These are phyloP conservation scores for Sedum album DNA, from an alignment of 164 flowering plant genomes.

Conservation along the genomic window DNA sequence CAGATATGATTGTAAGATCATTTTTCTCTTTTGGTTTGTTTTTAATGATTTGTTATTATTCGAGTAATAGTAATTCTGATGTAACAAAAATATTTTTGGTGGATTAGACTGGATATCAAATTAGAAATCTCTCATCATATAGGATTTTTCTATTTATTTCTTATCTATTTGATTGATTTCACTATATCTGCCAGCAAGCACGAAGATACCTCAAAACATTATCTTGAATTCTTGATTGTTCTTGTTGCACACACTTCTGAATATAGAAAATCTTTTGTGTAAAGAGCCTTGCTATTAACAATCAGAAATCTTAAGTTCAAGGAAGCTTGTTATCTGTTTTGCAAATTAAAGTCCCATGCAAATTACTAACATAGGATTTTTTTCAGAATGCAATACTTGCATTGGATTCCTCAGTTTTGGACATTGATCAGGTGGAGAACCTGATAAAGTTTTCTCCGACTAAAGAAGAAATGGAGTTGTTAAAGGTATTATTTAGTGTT, in stretches of 20 bases:
- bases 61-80: not conserved
- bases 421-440: conserved; percentile 97
- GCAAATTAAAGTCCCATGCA: not conserved
- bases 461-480: conserved; percentile 84
- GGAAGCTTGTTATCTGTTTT: not conserved
- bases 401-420: conserved; percentile 74
- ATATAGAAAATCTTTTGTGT: not conserved
- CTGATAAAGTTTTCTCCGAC: conserved; percentile 94
- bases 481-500: too few species aligned
- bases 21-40: not conserved
- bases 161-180: too few species aligned
- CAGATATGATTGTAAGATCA: conserved; percentile 84
- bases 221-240: too few species aligned
- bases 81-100: not conserved
- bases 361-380: not conserved
- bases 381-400: conserved; percentile 81
- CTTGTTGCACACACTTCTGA: not conserved
- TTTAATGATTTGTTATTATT: too few species aligned
- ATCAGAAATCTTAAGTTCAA: too few species aligned
- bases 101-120: too few species aligned
- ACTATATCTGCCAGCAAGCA: not conserved
- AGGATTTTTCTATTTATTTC: not conserved
- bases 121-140: not conserved
- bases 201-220: not conserved
- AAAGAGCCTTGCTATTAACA: not conserved